Base-by-base conservation (phyloP, 495 filamentous ascomycete species). In the Neurospora terricola region DNA sequence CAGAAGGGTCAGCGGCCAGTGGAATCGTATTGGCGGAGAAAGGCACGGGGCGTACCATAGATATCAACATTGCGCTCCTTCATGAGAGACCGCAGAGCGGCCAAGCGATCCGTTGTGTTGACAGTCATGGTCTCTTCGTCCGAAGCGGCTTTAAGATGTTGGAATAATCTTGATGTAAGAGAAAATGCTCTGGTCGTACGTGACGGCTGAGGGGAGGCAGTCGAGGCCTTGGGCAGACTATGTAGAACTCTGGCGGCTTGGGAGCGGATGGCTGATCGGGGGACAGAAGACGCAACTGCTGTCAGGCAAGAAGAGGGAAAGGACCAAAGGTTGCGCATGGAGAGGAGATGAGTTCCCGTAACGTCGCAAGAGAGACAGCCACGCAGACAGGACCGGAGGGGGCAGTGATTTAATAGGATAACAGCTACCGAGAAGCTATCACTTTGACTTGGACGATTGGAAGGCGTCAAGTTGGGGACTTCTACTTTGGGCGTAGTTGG, bases 31-130 rank as follows among this genome's bases (percentile, higher is more conserved):
- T 38, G 69, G 66, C 71, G 42, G 18, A 69, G 16, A 39, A 36
- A 62, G 73, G 54, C 37, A 38, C 39, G n/a, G 42, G 30, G 75
- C 87, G 83, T 92, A 98, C 96, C 92, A 84, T 99, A 99, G 72
- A 98, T 87, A 82, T 98, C 94, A 54, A 99, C 86, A 72, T 93
- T 91, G 76, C 91, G 84, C 81, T 93, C 85, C 83, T 90, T 91
- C 96, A 99, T 99, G 78, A 98, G 85, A 79, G 91, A 85, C 78
- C 96, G 88, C 76, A 99, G 86, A 79, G 87, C 85, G 73, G 88
- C 80, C 75, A 99, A 87, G 73, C 95, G 92, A 71, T 89, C 85
- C 69, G 89, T 90, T 23, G 95, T 97, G 82, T 96, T 84, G 75
- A 98, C 91, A 45, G 88, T 91, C 80, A 88, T 93, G 93, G 97